These are phyloP conservation scores for Moelleriella libera DNA, from an alignment of 2,329 filamentous ascomycete species.

Conservation along the genomic window DNA sequence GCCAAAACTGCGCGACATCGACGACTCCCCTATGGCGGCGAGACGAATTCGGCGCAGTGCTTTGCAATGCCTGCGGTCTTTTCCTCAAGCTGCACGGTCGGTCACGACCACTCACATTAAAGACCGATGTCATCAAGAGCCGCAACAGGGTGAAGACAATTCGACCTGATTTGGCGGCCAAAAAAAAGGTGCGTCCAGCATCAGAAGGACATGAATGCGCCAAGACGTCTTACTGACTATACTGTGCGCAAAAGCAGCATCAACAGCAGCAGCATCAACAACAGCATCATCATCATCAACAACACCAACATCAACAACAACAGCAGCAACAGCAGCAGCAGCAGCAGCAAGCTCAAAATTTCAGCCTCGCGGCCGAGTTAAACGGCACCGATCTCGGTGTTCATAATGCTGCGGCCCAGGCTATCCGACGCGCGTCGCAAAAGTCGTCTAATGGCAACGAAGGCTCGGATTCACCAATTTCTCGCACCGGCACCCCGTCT, in stretches of 20 bases:
- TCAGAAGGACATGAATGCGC: neutral
- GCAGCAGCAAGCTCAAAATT: constrained; percentile 25
- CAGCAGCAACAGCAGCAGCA: constrained; percentile 19
- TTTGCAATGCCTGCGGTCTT: constrained; percentile 96
- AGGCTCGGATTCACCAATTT: constrained; percentile 64
- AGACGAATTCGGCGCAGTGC: constrained; percentile 87
- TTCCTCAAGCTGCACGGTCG: constrained; percentile 95
- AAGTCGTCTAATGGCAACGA: constrained; percentile 62
- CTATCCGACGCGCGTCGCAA: constrained; percentile 47
- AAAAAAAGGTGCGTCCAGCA: constrained; percentile 55
- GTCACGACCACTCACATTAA: constrained; percentile 84
- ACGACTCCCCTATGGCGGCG: constrained; percentile 95
- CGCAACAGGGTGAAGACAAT: constrained; percentile 92
- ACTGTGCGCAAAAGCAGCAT: neutral
- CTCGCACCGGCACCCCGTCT: constrained; percentile 64
- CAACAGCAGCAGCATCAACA: constrained; percentile 1
- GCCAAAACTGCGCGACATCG: constrained; percentile 90
- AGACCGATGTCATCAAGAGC: constrained; percentile 99
- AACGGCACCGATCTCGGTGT: constrained; percentile 44
- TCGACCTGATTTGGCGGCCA: constrained; percentile 62
- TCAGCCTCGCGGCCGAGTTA: constrained; percentile 25
- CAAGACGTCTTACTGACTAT: neutral
- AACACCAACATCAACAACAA: constrained; percentile 6
- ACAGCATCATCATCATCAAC: neutral
- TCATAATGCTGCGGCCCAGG: constrained; percentile 37